These are phyloP conservation scores for Populus nigra DNA, from an alignment of 345 rosid genomes.

Conservation along the genomic window DNA sequence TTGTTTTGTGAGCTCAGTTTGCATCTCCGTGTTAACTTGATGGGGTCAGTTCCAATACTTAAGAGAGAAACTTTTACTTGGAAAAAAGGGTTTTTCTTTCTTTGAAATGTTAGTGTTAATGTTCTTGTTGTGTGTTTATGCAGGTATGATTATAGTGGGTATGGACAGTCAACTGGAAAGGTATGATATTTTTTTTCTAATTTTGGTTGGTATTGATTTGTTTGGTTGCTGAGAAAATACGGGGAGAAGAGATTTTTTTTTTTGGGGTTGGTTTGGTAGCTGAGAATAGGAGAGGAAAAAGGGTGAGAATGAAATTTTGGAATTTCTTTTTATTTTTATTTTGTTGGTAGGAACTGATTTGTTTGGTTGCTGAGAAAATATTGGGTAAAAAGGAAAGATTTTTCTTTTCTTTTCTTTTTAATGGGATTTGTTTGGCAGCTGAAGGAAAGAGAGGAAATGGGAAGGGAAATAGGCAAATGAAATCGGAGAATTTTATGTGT, in stretches of 20 bases:
- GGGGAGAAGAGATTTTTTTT: not conserved
- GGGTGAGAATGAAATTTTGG: not conserved
- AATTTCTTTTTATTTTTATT: not conserved
- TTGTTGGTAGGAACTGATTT: not conserved
- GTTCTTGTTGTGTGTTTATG: constrained; percentile 4
- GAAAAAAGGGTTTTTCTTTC: not conserved
- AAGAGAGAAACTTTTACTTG: not conserved
- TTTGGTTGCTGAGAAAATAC: not conserved
- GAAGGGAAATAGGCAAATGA: not conserved
- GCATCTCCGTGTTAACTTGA: constrained; percentile 78
- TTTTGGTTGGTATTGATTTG: not conserved
- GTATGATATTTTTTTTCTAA: constrained; percentile 24
- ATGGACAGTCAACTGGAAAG: constrained; percentile 86
- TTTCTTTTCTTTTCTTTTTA: not conserved
- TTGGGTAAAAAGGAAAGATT: not conserved
- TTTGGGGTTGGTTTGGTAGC: not conserved
- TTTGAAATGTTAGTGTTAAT: not conserved
- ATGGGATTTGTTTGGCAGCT: not conserved
- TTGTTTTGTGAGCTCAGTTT: constrained; percentile 67
- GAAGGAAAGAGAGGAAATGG: not conserved
- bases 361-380: not conserved
- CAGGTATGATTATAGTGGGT: constrained; percentile 96
- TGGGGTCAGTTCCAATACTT: constrained; percentile 54
- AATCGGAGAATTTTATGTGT: not conserved
- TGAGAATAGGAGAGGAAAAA: not conserved